Percentiles rank a stretch among this genome's conserved stretches.
Conservation (phyloP, 306 rosid genomes). For the cucumber (Cucumis sativus) region DNA sequence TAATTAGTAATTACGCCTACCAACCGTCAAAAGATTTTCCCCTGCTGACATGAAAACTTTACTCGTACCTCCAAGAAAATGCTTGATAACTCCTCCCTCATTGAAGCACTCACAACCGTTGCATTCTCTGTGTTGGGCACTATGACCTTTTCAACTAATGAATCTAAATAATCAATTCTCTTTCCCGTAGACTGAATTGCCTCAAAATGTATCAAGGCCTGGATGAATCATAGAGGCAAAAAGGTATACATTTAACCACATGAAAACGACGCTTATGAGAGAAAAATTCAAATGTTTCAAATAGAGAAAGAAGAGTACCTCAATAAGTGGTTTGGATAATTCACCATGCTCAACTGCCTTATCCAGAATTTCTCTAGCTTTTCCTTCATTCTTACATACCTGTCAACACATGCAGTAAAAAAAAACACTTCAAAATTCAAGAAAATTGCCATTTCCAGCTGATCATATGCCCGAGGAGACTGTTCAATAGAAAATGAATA, state of each 20-base stretch:
- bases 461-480: not conserved
- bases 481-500: not conserved
- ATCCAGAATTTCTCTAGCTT: constrained; percentile 62
- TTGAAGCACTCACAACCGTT: constrained; percentile 39
- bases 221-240: constrained; percentile 18
- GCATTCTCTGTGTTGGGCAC: constrained; percentile 53
- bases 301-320: constrained; percentile 32
- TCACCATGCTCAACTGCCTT: constrained; percentile 71
- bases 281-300: constrained; percentile 1
- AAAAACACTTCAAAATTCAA: constrained; percentile 5
- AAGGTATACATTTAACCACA: not conserved
- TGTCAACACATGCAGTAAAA: constrained; percentile 15
- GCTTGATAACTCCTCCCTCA: constrained; percentile 83
- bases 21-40: not conserved
- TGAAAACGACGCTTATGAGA: not conserved
- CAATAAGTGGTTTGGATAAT: constrained; percentile 63
- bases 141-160: constrained; percentile 62
- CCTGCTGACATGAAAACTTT: not conserved
- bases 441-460: not conserved
- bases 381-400: constrained; percentile 74
- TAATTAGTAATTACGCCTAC: not conserved
- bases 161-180: constrained; percentile 58
- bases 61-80: constrained; percentile 69
- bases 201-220: constrained; percentile 91
- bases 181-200: constrained; percentile 65